Percentiles rank a stretch among this genome's conserved stretches.
Evolutionary conservation across 1,284 basidiomycete genomes (phyloP).

Genomic region (Rhodotorula sp.): DNA sequence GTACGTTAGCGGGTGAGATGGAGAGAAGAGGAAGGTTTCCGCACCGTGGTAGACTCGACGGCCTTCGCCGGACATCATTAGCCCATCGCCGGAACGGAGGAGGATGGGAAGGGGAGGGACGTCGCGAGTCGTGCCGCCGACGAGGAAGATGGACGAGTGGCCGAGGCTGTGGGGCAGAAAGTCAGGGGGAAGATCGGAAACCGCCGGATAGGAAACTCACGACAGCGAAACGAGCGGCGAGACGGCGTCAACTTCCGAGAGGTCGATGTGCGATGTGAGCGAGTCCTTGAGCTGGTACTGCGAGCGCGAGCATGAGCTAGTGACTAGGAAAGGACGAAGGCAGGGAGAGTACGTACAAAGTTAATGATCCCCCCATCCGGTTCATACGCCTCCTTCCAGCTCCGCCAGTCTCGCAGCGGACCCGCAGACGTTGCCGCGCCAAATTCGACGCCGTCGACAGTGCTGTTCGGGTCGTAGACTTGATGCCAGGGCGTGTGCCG

Average conservation of each 20-base stretch:
- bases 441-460: background rate
- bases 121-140: conserved; percentile 76
- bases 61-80: conserved; percentile 87
- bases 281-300: conserved; percentile 60
- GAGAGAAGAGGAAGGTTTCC: conserved; percentile 30
- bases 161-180: conserved; percentile 64
- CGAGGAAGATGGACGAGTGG: conserved; percentile 78
- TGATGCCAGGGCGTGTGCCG: conserved; percentile 63
- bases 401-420: conserved; percentile 4
- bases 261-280: conserved; percentile 89
- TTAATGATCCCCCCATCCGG: conserved; percentile 88
- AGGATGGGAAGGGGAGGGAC: conserved; percentile 72
- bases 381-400: conserved; percentile 30
- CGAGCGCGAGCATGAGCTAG: background rate
- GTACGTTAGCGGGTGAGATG: background rate
- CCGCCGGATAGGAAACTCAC: conserved; percentile 53
- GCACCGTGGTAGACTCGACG: conserved; percentile 74
- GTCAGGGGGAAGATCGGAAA: background rate
- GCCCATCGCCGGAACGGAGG: conserved; percentile 77
- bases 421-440: conserved; percentile 3
- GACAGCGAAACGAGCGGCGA: conserved; percentile 87
- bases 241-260: conserved; percentile 78
- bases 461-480: conserved; percentile 58
- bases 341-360: conserved; percentile 63
- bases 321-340: conserved; percentile 42